Evolutionary conservation across 257 asterid species (phyloP).

Genomic region (Phtheirospermum japonicum): DNA sequence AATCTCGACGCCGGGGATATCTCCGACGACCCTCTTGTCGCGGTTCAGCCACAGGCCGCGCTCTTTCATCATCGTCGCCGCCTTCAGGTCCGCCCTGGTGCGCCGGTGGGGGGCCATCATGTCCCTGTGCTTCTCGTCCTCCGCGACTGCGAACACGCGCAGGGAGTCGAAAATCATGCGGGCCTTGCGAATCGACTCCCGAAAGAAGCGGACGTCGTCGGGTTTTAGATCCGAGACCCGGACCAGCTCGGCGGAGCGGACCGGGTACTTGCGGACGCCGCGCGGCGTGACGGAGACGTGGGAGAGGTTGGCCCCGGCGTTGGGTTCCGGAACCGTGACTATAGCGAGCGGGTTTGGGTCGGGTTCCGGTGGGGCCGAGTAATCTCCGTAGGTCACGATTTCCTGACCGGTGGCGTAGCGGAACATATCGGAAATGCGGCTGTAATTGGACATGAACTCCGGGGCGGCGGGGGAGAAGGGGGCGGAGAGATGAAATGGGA

Average conservation of each 20-base stretch:
- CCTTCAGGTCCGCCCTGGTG: constrained; percentile 63
- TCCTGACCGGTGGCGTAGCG: constrained; percentile 34
- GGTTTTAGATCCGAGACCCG: constrained; percentile 64
- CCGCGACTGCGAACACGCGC: constrained; percentile 45
- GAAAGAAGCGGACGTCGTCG: constrained; percentile 50
- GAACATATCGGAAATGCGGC: constrained; percentile 47
- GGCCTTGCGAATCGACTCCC: constrained; percentile 49
- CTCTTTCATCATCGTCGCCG: constrained; percentile 57
- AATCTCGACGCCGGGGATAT: constrained; percentile 64
- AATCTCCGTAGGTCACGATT: constrained; percentile 33
- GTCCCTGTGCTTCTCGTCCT: constrained; percentile 45
- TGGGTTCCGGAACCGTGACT: not conserved
- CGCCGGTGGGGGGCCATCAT: constrained; percentile 26
- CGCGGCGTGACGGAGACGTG: constrained; percentile 36
- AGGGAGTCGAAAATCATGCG: constrained; percentile 72
- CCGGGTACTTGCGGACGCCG: constrained; percentile 33
- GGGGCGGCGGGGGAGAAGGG: constrained; percentile 4
- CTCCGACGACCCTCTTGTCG: constrained; percentile 76
- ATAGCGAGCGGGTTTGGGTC: constrained; percentile 25
- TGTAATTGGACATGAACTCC: constrained; percentile 43
- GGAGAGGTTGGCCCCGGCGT: constrained; percentile 35
- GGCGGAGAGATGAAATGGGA: constrained; percentile 13
- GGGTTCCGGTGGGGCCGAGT: constrained; percentile 33
- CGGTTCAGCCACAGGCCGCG: constrained; percentile 68
- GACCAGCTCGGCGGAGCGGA: constrained; percentile 74